Conservation (phyloP, 1,139 yeast genomes). For the Blastobotrys aristatus region DNA sequence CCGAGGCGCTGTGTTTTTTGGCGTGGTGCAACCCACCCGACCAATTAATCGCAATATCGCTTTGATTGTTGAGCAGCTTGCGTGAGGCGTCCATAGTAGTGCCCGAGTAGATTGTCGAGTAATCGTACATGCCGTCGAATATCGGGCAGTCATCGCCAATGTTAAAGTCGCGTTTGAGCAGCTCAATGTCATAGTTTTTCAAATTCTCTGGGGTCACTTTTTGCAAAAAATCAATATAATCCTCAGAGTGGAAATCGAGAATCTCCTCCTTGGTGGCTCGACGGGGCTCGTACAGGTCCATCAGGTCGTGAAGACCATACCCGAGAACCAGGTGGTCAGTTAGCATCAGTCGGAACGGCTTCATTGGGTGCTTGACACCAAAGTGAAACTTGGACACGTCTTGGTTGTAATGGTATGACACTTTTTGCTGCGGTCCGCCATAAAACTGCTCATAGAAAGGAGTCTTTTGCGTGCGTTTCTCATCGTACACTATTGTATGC, state of each 20-base stretch:
- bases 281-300: slow-evolving; percentile 85
- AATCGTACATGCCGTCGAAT: slow-evolving; percentile 90
- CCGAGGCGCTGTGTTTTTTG: slow-evolving; percentile 87
- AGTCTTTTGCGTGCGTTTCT: slow-evolving; percentile 49
- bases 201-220: slow-evolving; percentile 76
- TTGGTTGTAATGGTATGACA: slow-evolving; percentile 85
- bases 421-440: slow-evolving; percentile 38
- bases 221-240: slow-evolving; percentile 75
- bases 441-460: slow-evolving; percentile 51
- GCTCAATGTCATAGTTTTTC: slow-evolving; percentile 34
- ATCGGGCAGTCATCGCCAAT: slow-evolving; percentile 98
- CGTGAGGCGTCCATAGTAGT: slow-evolving; percentile 91
- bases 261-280: slow-evolving; percentile 78
- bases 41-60: slow-evolving; percentile 96
- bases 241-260: slow-evolving; percentile 76
- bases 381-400: slow-evolving; percentile 76
- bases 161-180: slow-evolving; percentile 66
- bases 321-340: slow-evolving; percentile 88
- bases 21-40: slow-evolving; percentile 98
- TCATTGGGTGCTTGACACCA: slow-evolving; percentile 96
- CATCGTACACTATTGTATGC: slow-evolving; percentile 44
- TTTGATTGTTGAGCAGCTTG: slow-evolving; percentile 73
- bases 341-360: slow-evolving; percentile 90
- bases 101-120: slow-evolving; percentile 81
- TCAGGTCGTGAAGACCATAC: slow-evolving; percentile 78